phyloP scores from a whole-genome alignment of 768 basidiomycete species.

The Phlegmacium glaucopus region DNA sequence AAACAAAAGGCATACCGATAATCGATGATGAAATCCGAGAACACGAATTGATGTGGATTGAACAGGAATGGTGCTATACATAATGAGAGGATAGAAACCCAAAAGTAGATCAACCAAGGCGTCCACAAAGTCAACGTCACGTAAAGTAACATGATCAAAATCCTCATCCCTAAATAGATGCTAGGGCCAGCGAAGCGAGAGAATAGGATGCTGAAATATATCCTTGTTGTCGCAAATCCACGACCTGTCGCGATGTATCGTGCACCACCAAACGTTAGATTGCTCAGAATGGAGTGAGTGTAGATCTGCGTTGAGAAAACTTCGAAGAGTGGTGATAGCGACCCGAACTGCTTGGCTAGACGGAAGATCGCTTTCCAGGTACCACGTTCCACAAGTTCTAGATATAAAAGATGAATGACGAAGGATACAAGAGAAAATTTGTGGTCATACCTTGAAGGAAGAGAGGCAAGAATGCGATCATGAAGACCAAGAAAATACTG shows the following conservation, averaged over 20 bases:
- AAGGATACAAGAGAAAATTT: background rate
- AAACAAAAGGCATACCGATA: slow-evolving; percentile 55
- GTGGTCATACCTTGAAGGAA: slow-evolving; percentile 81
- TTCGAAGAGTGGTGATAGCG: slow-evolving; percentile 93
- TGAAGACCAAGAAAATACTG: slow-evolving; percentile 97
- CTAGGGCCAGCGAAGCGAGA: slow-evolving; percentile 98
- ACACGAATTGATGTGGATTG: slow-evolving; percentile 99
- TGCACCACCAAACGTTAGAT: slow-evolving; percentile 96
- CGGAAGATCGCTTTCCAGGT: slow-evolving; percentile 90
- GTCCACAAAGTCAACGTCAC: slow-evolving; percentile 92
- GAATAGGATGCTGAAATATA: slow-evolving; percentile 92
- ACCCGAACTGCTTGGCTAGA: slow-evolving; percentile 90
- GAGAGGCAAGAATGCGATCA: slow-evolving; percentile 92
- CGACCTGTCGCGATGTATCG: slow-evolving; percentile 98
- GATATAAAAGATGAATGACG: slow-evolving; percentile 13
- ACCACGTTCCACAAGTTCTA: slow-evolving; percentile 95
- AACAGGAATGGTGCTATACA: slow-evolving; percentile 97
- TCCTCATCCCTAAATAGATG: slow-evolving; percentile 96
- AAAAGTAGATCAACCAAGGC: slow-evolving; percentile 94
- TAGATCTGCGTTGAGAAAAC: slow-evolving; percentile 98
- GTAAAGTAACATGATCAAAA: slow-evolving; percentile 88
- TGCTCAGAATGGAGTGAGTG: slow-evolving; percentile 95
- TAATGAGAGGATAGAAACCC: slow-evolving; percentile 89
- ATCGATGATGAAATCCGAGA: slow-evolving; percentile 96
- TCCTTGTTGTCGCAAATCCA: slow-evolving; percentile 95